Evolutionary conservation across 2,329 filamentous ascomycete genomes (phyloP), one percentile per base, ranked within the genome.

Genomic region (Colletotrichum viniferum): DNA sequence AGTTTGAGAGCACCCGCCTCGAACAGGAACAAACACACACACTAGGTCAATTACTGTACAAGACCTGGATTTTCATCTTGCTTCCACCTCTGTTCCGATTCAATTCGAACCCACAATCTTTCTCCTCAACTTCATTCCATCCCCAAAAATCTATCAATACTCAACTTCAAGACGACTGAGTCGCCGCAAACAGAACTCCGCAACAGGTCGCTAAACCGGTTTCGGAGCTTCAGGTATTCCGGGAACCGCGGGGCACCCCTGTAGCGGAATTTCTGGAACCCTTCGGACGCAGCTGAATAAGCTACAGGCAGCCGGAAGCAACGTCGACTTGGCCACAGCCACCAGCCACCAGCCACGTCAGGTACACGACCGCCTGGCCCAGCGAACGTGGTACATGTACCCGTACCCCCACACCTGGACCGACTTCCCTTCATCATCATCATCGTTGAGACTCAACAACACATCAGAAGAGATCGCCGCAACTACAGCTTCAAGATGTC

Each of bases 291-390:
- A 36, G 73, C 73, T 75, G 71, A 75, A 62, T 75, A 69, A 75
- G 69, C 73, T 72, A 24, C 65, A 68, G 65, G 73, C 73, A 75
- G 32, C 73, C 73, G 73, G 34, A 66, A 72, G 69, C 73, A 67
- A 75, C 73, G 73, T 74, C 73, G 69, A 67, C 68, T 52, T 48
- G 21, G 34, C 43, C 61, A 43, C 52, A 65, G 36, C 43, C 56
- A 38, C 14, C 52, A 65, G 36, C 43, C 56, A 38, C 14, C 65
- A 68, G 52, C 48, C 65, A 60, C 65, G 65, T 60, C 65, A 60
- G 65, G 65, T 68, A 68, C 65, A 38, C 36, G n/a, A 36, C 65
- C 65, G 65, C 65, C 65, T 60, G 28, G 12, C 21, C 2, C 32
- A 36, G 52, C 52, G 65, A 56, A 38, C 55, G 21, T 38, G 74